Base-by-base conservation (phyloP, 140 eudicot species). In the Anethum foeniculum region DNA sequence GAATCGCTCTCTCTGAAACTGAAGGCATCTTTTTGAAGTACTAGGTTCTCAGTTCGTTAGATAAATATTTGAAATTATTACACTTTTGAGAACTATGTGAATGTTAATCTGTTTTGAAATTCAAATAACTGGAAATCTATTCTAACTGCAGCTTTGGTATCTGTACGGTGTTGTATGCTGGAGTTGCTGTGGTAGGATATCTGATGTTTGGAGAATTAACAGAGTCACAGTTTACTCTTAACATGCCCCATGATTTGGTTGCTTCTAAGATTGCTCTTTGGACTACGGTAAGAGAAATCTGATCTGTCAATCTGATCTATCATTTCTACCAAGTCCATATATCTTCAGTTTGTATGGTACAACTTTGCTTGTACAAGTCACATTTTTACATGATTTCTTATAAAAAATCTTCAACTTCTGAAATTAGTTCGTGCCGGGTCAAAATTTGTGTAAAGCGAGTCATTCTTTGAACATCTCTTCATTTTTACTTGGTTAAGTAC, bases 201-300 rank as follows among this genome's bases (percentile, higher is more conserved):
- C 1, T 82, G 90, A 89, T 95, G 96, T 95, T 90, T 65, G 97
- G 97, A 16, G 97, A 90, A 79, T 86, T 92, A 81, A 89, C 91
- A 52, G 79, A 83, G 60, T 95, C 99, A 14, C 99, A 95, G 84
- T 95, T 88, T 79, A 95, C 99, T 7, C 97, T 95, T 48, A 95
- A 95, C 83, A 75, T 95, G 91, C 97, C 97, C 36, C 81, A 86
- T 15, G 87, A 92, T 75, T 85, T 90, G 80, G 85, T 89, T 41
- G 97, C 96, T 49, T 87, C 99, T n/a, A 95, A 92, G 43, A 82
- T 95, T 85, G 97, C 97, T 60, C 90, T 95, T 58, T 95, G 99
- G 99, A 95, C 99, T 71, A 95, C 97, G 84, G 97, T 94, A 89
- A 6, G 91, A 72, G 32, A 80, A 47, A 15, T 11, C 71, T 67